These are phyloP conservation scores for Chlorella sp. DNA, from an alignment of 139 green algal genomes.

Conservation along the genomic window DNA sequence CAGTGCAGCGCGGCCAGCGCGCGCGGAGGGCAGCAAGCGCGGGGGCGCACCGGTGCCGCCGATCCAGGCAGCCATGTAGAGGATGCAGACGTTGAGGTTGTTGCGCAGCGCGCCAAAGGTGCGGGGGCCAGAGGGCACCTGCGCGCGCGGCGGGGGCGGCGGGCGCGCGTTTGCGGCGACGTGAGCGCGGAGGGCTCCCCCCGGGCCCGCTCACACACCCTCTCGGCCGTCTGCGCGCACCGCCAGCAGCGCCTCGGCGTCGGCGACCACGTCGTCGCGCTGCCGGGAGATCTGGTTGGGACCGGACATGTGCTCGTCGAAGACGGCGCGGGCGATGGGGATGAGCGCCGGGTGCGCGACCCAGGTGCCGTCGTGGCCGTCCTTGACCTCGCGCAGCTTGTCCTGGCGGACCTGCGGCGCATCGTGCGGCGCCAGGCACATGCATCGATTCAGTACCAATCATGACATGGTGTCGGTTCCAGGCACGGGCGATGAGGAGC, in stretches of 20 bases:
- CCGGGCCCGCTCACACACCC: too few species aligned
- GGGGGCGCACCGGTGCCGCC: slow-evolving; percentile 37
- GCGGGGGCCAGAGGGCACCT: slow-evolving; percentile 50
- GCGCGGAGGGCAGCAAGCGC: too few species aligned
- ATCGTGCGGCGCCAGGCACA: too few species aligned
- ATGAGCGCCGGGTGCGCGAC: slow-evolving; percentile 85
- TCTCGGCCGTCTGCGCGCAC: not conserved
- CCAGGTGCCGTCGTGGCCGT: slow-evolving; percentile 90
- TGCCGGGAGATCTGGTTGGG: slow-evolving; percentile 75
- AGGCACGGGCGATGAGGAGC: too few species aligned
- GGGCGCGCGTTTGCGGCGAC: not conserved
- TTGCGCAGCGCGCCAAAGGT: slow-evolving; percentile 28
- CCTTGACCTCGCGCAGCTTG: slow-evolving; percentile 86
- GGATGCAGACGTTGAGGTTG: slow-evolving; percentile 61
- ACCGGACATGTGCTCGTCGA: slow-evolving; percentile 66
- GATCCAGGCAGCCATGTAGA: slow-evolving; percentile 90
- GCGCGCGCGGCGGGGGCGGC: not conserved
- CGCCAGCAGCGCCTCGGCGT: slow-evolving; percentile 42
- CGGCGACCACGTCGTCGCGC: slow-evolving; percentile 58
- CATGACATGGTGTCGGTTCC: too few species aligned
- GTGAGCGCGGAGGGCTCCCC: too few species aligned
- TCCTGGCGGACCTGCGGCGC: too few species aligned
- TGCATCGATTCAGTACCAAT: too few species aligned
- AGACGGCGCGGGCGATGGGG: slow-evolving; percentile 69
- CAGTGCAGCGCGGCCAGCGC: too few species aligned